phyloP scores from a whole-genome alignment of 306 rosid genomes.

The Cucurbita maxima region DNA sequence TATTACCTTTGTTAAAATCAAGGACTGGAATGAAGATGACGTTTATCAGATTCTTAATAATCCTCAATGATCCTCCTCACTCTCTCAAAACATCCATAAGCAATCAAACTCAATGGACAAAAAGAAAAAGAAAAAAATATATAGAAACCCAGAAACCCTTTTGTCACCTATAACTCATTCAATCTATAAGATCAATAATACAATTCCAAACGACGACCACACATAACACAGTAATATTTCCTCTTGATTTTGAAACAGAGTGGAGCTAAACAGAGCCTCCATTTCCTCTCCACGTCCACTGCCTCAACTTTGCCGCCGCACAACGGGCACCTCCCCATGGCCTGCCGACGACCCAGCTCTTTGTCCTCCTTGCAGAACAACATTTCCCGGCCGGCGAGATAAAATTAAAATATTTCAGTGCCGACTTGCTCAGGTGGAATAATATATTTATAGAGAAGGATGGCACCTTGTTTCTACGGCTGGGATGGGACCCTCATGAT shows the following conservation, averaged over 20 bases:
- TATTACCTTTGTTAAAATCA: no score
- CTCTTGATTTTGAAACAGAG: slow-evolving; percentile 69
- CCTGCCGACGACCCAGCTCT: slow-evolving; percentile 53
- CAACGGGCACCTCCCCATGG: slow-evolving; percentile 63
- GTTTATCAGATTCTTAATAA: no score
- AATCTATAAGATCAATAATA: neutral
- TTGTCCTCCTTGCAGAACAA: slow-evolving; percentile 29
- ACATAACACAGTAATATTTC: slow-evolving; percentile 51
- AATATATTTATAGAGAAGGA: neutral
- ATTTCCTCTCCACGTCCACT: slow-evolving; percentile 50
- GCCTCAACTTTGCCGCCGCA: slow-evolving; percentile 77
- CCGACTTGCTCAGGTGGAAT: neutral
- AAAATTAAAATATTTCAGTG: neutral
- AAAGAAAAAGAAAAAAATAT: no score
- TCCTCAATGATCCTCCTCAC: no score
- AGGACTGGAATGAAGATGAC: no score
- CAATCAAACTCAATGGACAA: no score
- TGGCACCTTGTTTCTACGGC: neutral
- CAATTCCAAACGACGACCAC: slow-evolving; percentile 52
- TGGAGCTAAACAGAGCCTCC: slow-evolving; percentile 50
- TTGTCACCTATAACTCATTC: no score
- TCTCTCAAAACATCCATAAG: no score
- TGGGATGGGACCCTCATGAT: neutral
- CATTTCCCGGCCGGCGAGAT: neutral
- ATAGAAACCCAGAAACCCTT: no score